Evolutionary conservation across 2,329 filamentous ascomycete species (phyloP), one percentile per base, ranked within the genome.

Genomic region (Ceratocystis eucalypticola): DNA sequence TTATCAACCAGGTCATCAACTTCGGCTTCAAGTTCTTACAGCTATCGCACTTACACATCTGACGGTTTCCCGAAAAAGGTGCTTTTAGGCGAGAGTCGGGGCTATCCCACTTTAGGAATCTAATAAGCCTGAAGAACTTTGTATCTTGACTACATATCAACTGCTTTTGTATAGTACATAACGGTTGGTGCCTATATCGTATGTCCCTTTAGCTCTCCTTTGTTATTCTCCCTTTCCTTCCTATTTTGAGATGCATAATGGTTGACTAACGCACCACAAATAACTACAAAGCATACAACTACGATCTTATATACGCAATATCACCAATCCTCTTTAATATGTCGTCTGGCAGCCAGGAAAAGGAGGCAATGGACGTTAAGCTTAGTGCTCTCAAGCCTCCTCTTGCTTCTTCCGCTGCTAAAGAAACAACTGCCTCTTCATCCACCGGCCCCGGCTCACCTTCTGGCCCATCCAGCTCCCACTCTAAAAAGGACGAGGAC

Each of bases 401-500:
- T 8, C 28, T n/a, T 30, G 44, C 41, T 6, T 7, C 22, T 12
- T 33, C 62, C 25, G 50, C 62, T 44, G 17, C 28, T 22, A 37
- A 63, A 12, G 25, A 33, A 61, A 30, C 65, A 2, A 8, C 53
- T 25, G 30, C 62, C 20, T 8, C 44, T 7, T 17, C 22, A 25
- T 22, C 17, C 53, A 45, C 25, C 28, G n/a, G 17, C 25, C 12
- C 12, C n/a, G 28, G 41, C 3, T 59, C 41, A 8, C 45, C 61
- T 46, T 53, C 65, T 45, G 53, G 45, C 5, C 64, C 61, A 48
- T 59, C 59, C 50, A 48, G 48, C 8, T 61, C 67, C 8, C 61
- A 65, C 10, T 61, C 64, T 8, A 57, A 66, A 30, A 68, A 66
- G 30, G 64, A 64, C 22, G 30, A 48, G n/a, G 67, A 65, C n/a